A percentile compares a stretch with the other conserved stretches of the same genome.
phyloP scores from a whole-genome alignment of 257 asterid genomes.

The Capsicum rhomboideum region DNA sequence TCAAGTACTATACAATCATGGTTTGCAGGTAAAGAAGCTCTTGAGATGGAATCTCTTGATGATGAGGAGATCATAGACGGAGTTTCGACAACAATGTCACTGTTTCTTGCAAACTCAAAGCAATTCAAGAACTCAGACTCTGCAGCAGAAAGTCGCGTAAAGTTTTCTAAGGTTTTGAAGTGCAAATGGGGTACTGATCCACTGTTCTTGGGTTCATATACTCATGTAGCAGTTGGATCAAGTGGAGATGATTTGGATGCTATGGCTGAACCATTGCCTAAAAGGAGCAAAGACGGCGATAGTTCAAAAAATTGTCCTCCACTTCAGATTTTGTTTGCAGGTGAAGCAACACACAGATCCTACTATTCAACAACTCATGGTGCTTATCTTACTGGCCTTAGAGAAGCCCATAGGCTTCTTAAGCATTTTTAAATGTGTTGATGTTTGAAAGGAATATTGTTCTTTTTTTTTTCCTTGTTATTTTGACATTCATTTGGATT shows the following conservation, averaged over 20 bases:
- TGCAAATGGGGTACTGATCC: slow-evolving; percentile 75
- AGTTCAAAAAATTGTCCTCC: too few species aligned
- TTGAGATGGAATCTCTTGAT: slow-evolving; percentile 46
- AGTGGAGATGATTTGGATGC: too few species aligned
- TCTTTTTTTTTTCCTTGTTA: neutral
- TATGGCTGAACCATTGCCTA: too few species aligned
- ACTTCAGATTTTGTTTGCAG: slow-evolving; percentile 72
- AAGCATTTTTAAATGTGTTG: slow-evolving; percentile 47
- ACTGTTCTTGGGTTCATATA: too few species aligned
- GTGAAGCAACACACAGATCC: slow-evolving; percentile 80
- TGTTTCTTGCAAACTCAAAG: slow-evolving; percentile 24
- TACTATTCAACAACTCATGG: slow-evolving; percentile 94
- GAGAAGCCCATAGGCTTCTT: slow-evolving; percentile 89
- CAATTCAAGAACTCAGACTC: slow-evolving; percentile 8
- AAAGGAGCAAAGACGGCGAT: neutral
- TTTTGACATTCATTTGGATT: neutral
- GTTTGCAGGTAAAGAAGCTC: slow-evolving; percentile 84
- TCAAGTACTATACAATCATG: slow-evolving; percentile 54
- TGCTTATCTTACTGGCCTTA: slow-evolving; percentile 77
- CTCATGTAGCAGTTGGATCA: too few species aligned
- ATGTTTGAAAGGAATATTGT: slow-evolving; percentile 11
- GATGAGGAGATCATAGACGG: too few species aligned
- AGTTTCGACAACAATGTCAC: slow-evolving; percentile 43
- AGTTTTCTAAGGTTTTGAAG: slow-evolving; percentile 43
- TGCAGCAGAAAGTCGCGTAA: neutral